A percentile compares a stretch with the other conserved stretches of the same genome.
Evolutionary conservation across 1,284 basidiomycete species (phyloP).

Genomic region (Microbotryum intermedium): DNA sequence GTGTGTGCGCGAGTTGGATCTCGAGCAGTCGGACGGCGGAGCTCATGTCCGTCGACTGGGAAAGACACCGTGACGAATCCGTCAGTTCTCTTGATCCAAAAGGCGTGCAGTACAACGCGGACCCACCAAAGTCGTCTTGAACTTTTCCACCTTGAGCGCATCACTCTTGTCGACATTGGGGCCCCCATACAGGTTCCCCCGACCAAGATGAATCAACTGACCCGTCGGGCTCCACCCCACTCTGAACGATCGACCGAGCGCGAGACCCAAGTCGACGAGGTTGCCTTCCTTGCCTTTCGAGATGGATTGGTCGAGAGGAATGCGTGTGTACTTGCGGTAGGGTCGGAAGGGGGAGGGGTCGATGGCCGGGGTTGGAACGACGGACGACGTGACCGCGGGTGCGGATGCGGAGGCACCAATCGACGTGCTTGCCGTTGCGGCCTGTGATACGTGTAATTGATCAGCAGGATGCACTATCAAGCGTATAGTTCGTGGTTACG

Average conservation of each 20-base stretch:
- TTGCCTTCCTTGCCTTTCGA: conserved; percentile 57
- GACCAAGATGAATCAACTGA: conserved; percentile 61
- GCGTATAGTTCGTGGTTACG: no score
- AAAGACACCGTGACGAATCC: conserved; percentile 28
- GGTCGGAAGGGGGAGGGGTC: conserved; percentile 41
- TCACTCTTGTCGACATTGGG: neutral
- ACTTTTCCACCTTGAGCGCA: conserved; percentile 7
- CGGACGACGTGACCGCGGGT: neutral
- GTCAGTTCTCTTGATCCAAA: neutral
- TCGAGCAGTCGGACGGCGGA: conserved; percentile 61
- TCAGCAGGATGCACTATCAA: no score
- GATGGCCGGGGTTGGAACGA: conserved; percentile 5
- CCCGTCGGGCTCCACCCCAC: conserved; percentile 84
- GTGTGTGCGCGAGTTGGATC: conserved; percentile 68
- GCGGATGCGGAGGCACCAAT: no score
- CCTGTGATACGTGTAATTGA: no score
- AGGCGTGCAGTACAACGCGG: neutral
- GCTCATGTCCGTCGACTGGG: conserved; percentile 41
- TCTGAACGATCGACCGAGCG: conserved; percentile 78
- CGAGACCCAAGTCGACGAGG: conserved; percentile 69
- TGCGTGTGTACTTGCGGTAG: conserved; percentile 54
- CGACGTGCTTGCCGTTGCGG: no score
- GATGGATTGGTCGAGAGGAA: conserved; percentile 46
- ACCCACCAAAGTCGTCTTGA: conserved; percentile 19
- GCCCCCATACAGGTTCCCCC: conserved; percentile 37